phyloP scores from a whole-genome alignment of 176 grass and related monocot species.

The barley (Hordeum vulgare) region DNA sequence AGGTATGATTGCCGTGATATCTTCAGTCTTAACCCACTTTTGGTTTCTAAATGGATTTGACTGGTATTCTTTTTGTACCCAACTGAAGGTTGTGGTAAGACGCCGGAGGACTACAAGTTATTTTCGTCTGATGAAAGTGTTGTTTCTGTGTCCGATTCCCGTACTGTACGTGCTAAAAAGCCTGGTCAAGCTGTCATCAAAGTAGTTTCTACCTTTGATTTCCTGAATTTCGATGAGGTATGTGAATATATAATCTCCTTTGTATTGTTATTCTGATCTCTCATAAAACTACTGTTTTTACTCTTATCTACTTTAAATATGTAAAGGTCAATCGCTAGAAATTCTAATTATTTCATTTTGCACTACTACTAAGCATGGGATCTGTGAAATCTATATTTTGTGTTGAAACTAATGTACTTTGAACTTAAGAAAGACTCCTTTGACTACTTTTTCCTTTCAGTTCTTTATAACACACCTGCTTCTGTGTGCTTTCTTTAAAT shows the following conservation, averaged over 20 bases:
- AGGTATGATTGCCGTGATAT: constrained; percentile 48
- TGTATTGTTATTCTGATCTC: background rate
- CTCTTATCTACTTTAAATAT: background rate
- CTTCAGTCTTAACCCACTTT: constrained; percentile 23
- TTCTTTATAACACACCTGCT: background rate
- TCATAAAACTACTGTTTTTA: constrained; percentile 1
- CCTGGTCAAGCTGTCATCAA: constrained; percentile 76
- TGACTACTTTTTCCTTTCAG: background rate
- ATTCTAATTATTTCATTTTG: constrained; percentile 4
- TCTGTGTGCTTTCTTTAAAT: background rate
- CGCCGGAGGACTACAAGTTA: constrained; percentile 62
- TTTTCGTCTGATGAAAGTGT: constrained; percentile 67
- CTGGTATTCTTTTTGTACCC: constrained; percentile 33
- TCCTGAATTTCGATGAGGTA: constrained; percentile 84
- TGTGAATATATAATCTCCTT: constrained; percentile 22
- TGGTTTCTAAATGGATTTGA: constrained; percentile 17
- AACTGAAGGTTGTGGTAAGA: constrained; percentile 72
- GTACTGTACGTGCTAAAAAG: constrained; percentile 46
- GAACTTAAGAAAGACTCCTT: background rate
- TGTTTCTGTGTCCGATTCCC: constrained; percentile 66
- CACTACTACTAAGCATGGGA: constrained; percentile 6
- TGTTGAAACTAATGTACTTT: background rate
- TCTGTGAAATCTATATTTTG: constrained; percentile 3
- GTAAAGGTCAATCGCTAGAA: background rate
- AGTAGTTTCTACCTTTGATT: constrained; percentile 73